These are phyloP conservation scores for Plasmodium gonderi DNA, from an alignment of 169 alveolate species.

Conservation along the genomic window DNA sequence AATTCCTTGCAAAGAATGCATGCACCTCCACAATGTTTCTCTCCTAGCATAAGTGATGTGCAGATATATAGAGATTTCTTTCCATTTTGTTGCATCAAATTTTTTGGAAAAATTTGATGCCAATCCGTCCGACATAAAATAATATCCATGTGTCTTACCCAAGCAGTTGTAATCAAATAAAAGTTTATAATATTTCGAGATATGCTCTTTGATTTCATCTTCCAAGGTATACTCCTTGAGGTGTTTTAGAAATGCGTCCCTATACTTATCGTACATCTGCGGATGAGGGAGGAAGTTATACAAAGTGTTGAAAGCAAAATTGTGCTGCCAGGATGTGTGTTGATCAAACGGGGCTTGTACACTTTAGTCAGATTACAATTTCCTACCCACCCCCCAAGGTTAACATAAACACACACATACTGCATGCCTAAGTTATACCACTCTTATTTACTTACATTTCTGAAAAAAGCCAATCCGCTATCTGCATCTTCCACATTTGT, in stretches of 20 bases:
- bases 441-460: slow-evolving; percentile 38
- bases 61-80: too few relatives aligned
- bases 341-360: too few relatives aligned
- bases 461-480: slow-evolving; percentile 35
- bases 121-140: not conserved
- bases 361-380: not conserved
- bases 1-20: too few relatives aligned
- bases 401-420: too few relatives aligned
- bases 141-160: not conserved
- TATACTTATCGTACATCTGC: slow-evolving; percentile 62
- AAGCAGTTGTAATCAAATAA: slow-evolving; percentile 67
- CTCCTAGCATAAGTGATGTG: too few relatives aligned
- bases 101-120: too few relatives aligned
- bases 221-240: slow-evolving; percentile 28
- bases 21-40: not conserved
- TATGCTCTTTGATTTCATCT: slow-evolving; percentile 24
- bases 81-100: too few relatives aligned
- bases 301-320: too few relatives aligned
- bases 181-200: slow-evolving; percentile 42
- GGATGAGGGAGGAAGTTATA: too few relatives aligned
- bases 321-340: too few relatives aligned
- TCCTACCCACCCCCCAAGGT: not conserved
- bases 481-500: slow-evolving; percentile 29
- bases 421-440: not conserved
- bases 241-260: slow-evolving; percentile 34